Evolutionary conservation across 257 asterid genomes (phyloP).

Genomic region (Solanum paucissectum): DNA sequence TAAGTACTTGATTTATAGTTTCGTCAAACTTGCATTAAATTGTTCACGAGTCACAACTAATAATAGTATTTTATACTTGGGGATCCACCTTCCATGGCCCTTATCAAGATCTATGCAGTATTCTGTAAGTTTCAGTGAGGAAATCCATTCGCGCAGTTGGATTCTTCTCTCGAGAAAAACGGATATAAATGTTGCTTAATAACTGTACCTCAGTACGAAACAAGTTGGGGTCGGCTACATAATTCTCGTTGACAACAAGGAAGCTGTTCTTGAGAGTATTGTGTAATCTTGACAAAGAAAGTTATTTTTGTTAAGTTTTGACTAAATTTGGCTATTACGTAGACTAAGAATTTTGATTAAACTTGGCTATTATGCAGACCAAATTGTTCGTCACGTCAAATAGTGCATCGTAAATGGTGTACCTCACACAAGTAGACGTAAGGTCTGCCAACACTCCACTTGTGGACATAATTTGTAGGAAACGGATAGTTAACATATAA

Average conservation of each 20-base stretch:
- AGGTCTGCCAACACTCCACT: neutral
- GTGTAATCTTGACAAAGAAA: neutral
- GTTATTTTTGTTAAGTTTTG: neutral
- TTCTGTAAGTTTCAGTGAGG: neutral
- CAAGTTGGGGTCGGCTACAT: neutral
- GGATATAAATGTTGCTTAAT: neutral
- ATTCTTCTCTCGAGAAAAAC: neutral
- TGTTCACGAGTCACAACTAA: neutral
- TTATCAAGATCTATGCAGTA: neutral
- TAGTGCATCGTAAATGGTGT: neutral
- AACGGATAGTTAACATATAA: neutral
- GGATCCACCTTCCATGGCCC: neutral
- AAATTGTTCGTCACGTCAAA: neutral
- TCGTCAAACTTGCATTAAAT: neutral
- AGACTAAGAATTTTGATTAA: neutral
- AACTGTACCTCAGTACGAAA: neutral
- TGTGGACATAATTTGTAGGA: neutral
- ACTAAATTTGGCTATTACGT: neutral
- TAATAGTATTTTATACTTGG: neutral
- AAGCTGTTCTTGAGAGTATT: neutral
- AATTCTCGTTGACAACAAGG: neutral
- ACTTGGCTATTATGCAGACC: neutral
- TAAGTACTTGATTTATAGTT: neutral
- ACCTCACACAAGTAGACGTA: neutral
- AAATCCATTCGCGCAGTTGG: neutral